phyloP scores from a whole-genome alignment of 2,329 filamentous ascomycete species.

The Trichoderma atroviride region DNA sequence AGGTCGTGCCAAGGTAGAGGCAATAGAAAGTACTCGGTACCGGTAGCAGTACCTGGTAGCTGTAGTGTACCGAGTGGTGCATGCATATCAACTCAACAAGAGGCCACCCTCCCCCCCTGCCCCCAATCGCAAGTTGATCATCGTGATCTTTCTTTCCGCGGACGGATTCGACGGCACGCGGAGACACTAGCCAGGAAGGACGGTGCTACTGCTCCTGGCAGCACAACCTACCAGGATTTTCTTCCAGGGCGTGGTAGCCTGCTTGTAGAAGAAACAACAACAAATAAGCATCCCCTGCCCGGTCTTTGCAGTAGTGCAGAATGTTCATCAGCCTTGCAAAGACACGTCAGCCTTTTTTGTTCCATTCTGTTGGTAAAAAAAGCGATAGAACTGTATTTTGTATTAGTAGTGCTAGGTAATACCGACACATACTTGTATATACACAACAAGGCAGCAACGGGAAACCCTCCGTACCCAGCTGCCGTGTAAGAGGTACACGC shows the following conservation, averaged over 20 bases:
- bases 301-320: conserved; percentile 13
- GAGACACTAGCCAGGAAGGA: background rate
- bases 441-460: background rate
- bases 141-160: conserved; percentile 5
- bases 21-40: background rate
- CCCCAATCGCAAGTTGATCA: background rate
- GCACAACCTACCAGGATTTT: background rate
- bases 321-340: conserved; percentile 17
- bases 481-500: background rate
- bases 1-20: background rate
- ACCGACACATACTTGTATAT: background rate
- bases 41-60: too few relatives aligned
- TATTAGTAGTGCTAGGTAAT: too few relatives aligned
- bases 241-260: background rate
- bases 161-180: conserved; percentile 10
- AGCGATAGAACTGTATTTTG: background rate
- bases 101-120: background rate
- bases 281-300: background rate
- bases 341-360: conserved; percentile 20
- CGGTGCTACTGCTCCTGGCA: background rate
- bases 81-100: background rate
- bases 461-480: background rate
- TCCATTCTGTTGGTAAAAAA: background rate
- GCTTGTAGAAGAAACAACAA: background rate
- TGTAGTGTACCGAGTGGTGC: too few relatives aligned